Conservation (phyloP, 306 rosid species). For the Glycyrrhiza uralensis region DNA sequence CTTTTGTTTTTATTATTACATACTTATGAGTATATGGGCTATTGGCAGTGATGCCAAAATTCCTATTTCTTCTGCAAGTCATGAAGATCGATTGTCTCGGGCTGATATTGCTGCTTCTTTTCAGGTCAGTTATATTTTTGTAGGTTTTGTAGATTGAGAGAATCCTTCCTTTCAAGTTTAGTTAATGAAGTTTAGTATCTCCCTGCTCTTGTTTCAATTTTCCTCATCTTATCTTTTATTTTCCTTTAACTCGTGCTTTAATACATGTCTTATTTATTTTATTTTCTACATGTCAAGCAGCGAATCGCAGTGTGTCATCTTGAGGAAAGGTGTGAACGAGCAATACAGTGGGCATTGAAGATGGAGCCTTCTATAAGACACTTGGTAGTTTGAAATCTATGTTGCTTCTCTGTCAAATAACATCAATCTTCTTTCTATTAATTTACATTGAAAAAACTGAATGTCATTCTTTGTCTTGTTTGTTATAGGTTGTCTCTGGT, state of each 20-base stretch:
- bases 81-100: slow-evolving; percentile 64
- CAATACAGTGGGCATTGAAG: slow-evolving; percentile 89
- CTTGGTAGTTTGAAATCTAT: slow-evolving; percentile 53
- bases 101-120: slow-evolving; percentile 98
- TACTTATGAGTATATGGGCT: slow-evolving; percentile 25
- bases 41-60: slow-evolving; percentile 67
- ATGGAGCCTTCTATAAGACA: slow-evolving; percentile 84
- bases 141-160: neutral
- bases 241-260: neutral
- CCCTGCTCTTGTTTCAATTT: neutral
- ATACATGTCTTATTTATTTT: slow-evolving; percentile 2
- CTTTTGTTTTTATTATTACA: neutral
- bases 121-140: slow-evolving; percentile 58
- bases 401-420: neutral
- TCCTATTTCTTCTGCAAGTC: slow-evolving; percentile 67
- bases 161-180: neutral
- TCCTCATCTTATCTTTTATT: neutral
- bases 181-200: slow-evolving; percentile 6
- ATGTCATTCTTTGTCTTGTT: slow-evolving; percentile 18
- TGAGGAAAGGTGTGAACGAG: slow-evolving; percentile 91
- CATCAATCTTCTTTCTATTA: neutral
- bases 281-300: slow-evolving; percentile 35
- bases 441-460: slow-evolving; percentile 6
- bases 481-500: slow-evolving; percentile 81
- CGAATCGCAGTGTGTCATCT: slow-evolving; percentile 89